Evolutionary conservation across 2,329 filamentous ascomycete genomes (phyloP), one percentile per base, ranked within the genome.

Genomic region (Phialophora expanda): DNA sequence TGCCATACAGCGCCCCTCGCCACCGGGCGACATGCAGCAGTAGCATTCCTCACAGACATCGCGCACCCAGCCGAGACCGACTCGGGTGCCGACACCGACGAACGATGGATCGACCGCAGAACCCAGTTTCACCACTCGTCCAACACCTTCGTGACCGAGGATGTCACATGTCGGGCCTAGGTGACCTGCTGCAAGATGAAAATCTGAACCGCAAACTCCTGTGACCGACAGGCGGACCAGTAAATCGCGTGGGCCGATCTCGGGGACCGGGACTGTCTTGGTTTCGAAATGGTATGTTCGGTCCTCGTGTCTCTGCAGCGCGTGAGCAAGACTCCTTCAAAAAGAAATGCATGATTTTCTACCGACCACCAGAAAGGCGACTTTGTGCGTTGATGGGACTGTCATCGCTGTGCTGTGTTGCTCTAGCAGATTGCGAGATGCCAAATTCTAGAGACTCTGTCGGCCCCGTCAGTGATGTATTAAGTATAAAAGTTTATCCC

Each of bases 171-270:
- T 73, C 0, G 77, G 76, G 0, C 78, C 78, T 53, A 81, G 68
- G 26, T 78, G 73, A 11, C 79, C 79, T 0, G 74, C 61, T 0
- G 79, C 80, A 73, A 83, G 82, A 71, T 87, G 85, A n/a, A 88
- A 75, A 70, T 87, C 86, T 20, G 80, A 82, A 66, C 82, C 81
- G 75, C 86, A 87, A 53, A 88, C 78, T 0, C 86, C 85, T 1
- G 85, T 87, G 17, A 79, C 79, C 61, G 86, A 87, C 53, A 87
- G 78, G 56, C 80, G 82, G 69, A 87, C 78, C 4, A 88, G 78
- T 22, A 87, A 74, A 64, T 87, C 84, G 61, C 85, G 74, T 17
- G 76, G 75, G 4, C 73, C 70, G 1, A 73, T 72, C 5, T 61
- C 55, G 2, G 75, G 76, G n/a, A 71, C 65, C 3, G 74, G 66